Base-by-base conservation (phyloP, 257 asterid species). In the Rehmannia glutinosa region DNA sequence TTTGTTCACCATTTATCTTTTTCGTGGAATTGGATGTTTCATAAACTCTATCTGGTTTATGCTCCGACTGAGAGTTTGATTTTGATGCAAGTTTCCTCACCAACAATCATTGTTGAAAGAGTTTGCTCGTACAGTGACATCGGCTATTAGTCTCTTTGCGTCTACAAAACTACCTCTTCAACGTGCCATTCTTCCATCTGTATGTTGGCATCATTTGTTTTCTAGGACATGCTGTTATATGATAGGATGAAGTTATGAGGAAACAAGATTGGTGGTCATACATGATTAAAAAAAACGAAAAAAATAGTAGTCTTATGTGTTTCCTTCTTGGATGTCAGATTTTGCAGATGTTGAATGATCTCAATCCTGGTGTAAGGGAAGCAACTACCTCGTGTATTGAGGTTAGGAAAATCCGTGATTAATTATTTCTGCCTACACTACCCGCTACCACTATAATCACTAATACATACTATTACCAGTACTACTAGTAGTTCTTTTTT, bases 301-400 rank as follows among this genome's bases (percentile, higher is more conserved):
- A n/a, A n/a, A n/a, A n/a, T 42, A 13, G 49, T 27, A 45, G 60
- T 50, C 78, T 71, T 16, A 67, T 73, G 54, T 67, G 32, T 56
- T 72, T 19, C 72, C 64, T 79, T 74, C 66, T 47, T 50, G n/a
- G 64, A 33, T 67, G n/a, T 50, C 93, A 94, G 99, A 94, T 89
- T 81, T 83, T 94, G 78, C 96, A 94, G 76, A 84, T 94, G 87
- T 67, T 91, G 77, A 87, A 75, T 64, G 99, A 94, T 76, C 89
- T 92, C 15, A 94, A 91, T 74, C 96, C 81, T 65, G 85, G 89
- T 65, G 99, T 93, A 57, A 86, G 97, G 81, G 99, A 93, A 60
- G 97, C 97, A 7, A 92, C 98, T 74, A 70, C 75, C 38, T 77
- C 84, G 2, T 94, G 98, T 72, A 88, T 94, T 25, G 99, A 89